These are phyloP conservation scores for Populus deltoides DNA, from an alignment of 345 rosid genomes.

Conservation along the genomic window DNA sequence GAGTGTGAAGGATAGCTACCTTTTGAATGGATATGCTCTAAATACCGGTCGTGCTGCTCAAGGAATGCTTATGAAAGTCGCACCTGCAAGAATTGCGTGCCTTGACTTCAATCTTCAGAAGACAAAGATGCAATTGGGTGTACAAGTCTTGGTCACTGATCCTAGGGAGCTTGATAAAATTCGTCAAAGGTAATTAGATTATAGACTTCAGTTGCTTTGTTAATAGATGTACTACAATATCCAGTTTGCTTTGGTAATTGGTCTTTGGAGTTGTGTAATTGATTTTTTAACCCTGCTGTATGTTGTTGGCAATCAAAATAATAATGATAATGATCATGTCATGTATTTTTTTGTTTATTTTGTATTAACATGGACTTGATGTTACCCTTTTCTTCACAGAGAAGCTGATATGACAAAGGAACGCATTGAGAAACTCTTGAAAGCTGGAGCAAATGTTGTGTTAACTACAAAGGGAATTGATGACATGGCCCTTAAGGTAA, in stretches of 20 bases:
- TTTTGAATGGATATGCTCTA: constrained; percentile 89
- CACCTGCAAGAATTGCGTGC: constrained; percentile 89
- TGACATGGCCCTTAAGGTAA: constrained; percentile 97
- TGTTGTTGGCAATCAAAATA: not conserved
- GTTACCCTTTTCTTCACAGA: constrained; percentile 41
- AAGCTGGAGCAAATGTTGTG: constrained; percentile 97
- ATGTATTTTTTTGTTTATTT: not conserved
- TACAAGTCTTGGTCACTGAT: constrained; percentile 87
- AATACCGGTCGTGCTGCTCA: constrained; percentile 96
- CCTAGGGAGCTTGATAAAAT: constrained; percentile 98
- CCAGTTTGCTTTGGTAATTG: not conserved
- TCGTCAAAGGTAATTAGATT: constrained; percentile 65
- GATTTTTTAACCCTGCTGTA: not conserved
- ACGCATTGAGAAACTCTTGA: constrained; percentile 84
- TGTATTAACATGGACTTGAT: constrained; percentile 5
- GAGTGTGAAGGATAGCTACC: constrained; percentile 87
- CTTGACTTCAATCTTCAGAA: constrained; percentile 96
- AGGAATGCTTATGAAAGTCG: constrained; percentile 91
- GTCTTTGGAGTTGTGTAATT: not conserved
- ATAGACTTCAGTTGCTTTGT: not conserved
- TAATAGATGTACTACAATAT: not conserved
- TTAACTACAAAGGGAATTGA: constrained; percentile 96
- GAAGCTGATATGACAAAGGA: constrained; percentile 98
- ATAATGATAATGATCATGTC: not conserved
- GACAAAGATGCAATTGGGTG: constrained; percentile 94